Conservation (phyloP, 129 eudicot species). For the Saposhnikovia divaricata region DNA sequence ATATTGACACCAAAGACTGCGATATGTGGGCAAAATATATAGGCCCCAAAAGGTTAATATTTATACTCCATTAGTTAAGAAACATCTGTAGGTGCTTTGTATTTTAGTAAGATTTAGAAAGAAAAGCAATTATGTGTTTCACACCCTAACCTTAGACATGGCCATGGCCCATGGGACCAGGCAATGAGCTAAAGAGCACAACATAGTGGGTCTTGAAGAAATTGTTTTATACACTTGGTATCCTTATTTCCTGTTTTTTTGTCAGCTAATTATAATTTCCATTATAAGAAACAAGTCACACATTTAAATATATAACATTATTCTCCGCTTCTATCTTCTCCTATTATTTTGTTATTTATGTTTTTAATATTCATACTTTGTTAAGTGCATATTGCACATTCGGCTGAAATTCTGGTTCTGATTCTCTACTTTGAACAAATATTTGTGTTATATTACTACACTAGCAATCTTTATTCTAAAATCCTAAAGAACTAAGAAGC, state of each 20-base stretch:
- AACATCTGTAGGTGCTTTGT: constrained; percentile 4
- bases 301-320: neutral
- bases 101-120: neutral
- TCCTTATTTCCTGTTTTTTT: neutral
- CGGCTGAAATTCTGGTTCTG: neutral
- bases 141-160: constrained; percentile 5
- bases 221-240: constrained; percentile 5
- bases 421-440: neutral
- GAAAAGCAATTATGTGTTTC: neutral
- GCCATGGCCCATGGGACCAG: neutral
- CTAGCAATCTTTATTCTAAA: neutral
- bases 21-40: neutral
- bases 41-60: neutral
- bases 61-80: neutral
- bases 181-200: neutral
- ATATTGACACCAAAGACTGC: neutral
- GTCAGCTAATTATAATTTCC: constrained; percentile 3
- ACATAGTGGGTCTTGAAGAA: neutral
- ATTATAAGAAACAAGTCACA: neutral
- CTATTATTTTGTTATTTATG: neutral
- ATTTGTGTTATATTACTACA: neutral
- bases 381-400: neutral
- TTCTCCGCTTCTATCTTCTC: neutral
- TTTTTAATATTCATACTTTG: neutral
- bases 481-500: neutral